Evolutionary conservation across 106 monocot species (phyloP), one percentile per base, ranked within the genome.

Genomic region (Narthecium ossifragum): DNA sequence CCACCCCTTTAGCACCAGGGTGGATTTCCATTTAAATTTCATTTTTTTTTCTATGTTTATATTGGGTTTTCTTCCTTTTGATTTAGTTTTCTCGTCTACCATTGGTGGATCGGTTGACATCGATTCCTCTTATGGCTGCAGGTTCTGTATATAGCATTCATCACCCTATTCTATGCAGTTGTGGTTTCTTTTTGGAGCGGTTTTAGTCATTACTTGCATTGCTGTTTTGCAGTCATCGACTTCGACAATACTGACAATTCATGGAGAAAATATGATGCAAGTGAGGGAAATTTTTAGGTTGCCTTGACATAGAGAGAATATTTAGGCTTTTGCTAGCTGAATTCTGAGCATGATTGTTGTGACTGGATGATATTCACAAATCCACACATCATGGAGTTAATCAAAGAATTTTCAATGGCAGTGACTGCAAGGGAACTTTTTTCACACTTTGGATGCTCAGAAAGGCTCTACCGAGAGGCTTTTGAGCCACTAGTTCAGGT

Each of bases 211-310:
- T 53, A 8, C 29, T 41, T 39, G 66, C 24, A 4, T 45, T 37
- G 23, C 22, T 26, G 28, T 23, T 24, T 33, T 88, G 67, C 80
- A 84, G 88, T 63, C 9, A 80, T 88, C 43, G 88, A 88, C 60
- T 84, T 88, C 38, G 80, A 88, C 67, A 79, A 83, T 69, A 84
- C 88, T 31, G 88, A 84, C 61, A 72, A 50, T 57, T 72, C 81
- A 17, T 85, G 81, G 89, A 73, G 75, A 63, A 90, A 81, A 63
- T 90, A 88, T 66, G 88, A 88, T 68, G 41, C 65, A 77, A 84
- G 88, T 88, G 70, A 88, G 80, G 57, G 57, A 80, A 57, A 61
- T 48, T 43, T 48, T 39, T 39, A 26, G 30, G 43, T 17, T 37
- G 53, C 1, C 32, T 12, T n/a, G n/a, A n/a, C n/a, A n/a, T n/a